phyloP scores from a whole-genome alignment of 2,329 filamentous ascomycete genomes.

The Aureobasidium sp. region DNA sequence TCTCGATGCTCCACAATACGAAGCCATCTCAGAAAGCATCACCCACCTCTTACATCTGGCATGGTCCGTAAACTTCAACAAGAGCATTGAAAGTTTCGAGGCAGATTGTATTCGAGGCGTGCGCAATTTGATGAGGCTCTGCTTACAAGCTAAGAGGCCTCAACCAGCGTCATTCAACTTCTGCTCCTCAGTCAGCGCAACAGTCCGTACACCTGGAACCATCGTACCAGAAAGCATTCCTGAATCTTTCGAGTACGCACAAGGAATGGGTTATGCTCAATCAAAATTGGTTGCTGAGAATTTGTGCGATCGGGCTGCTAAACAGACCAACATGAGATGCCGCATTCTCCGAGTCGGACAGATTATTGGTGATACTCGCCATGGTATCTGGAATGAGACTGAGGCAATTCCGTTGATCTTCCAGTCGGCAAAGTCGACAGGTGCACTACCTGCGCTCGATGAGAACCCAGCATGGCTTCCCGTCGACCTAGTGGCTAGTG shows the following conservation, averaged over 20 bases:
- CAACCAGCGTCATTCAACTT: constrained; percentile 39
- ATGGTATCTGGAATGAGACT: constrained; percentile 44
- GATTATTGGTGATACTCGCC: constrained; percentile 30
- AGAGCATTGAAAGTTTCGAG: constrained; percentile 44
- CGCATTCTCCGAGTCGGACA: constrained; percentile 34
- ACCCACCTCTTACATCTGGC: constrained; percentile 44
- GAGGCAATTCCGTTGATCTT: constrained; percentile 50
- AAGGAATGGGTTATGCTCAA: constrained; percentile 21
- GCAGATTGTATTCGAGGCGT: constrained; percentile 38
- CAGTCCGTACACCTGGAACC: constrained; percentile 28
- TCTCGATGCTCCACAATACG: constrained; percentile 26
- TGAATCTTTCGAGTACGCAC: constrained; percentile 20
- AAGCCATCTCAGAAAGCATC: constrained; percentile 27
- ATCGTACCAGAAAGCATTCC: constrained; percentile 30
- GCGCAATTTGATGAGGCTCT: constrained; percentile 35
- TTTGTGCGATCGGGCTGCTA: constrained; percentile 32
- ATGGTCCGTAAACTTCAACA: constrained; percentile 52
- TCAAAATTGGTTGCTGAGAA: constrained; percentile 22
- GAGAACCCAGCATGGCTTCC: constrained; percentile 40
- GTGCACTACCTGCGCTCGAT: constrained; percentile 40
- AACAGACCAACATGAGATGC: constrained; percentile 21
- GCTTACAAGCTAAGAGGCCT: constrained; percentile 25
- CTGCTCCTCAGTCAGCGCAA: constrained; percentile 43
- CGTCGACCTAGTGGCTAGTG: constrained; percentile 36
- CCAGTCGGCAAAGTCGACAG: constrained; percentile 44